Evolutionary conservation across 2,329 filamentous ascomycete species (phyloP).

Genomic region (Epichloe brachyelytri): DNA sequence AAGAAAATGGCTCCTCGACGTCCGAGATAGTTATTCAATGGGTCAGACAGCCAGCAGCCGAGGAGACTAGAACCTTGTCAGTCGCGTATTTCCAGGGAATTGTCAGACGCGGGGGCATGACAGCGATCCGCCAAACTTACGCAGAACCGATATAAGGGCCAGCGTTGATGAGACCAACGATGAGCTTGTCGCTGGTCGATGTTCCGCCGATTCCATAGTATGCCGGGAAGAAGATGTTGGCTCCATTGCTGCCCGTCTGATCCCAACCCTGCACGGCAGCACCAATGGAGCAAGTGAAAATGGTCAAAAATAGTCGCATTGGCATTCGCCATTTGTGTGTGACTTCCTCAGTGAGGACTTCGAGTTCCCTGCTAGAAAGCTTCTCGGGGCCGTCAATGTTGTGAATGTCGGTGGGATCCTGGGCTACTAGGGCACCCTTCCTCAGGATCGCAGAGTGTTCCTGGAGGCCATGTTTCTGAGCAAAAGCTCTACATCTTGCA

Average conservation of each 20-base stretch:
- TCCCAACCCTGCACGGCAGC: slow-evolving; percentile 58
- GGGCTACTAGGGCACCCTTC: slow-evolving; percentile 42
- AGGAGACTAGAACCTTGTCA: slow-evolving; percentile 19
- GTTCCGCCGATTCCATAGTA: slow-evolving; percentile 24
- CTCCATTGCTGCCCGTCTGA: slow-evolving; percentile 48
- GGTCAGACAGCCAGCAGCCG: slow-evolving; percentile 54
- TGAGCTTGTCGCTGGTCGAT: slow-evolving; percentile 22
- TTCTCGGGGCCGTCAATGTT: slow-evolving; percentile 39
- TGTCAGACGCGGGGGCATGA: background rate
- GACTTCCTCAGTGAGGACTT: slow-evolving; percentile 44
- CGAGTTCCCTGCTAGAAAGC: slow-evolving; percentile 43
- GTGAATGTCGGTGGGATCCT: slow-evolving; percentile 43
- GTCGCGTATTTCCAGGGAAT: background rate
- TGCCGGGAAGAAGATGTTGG: slow-evolving; percentile 46
- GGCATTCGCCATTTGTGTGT: slow-evolving; percentile 56
- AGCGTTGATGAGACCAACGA: slow-evolving; percentile 56
- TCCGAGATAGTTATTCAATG: slow-evolving; percentile 35
- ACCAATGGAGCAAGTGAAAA: slow-evolving; percentile 53
- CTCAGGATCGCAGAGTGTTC: slow-evolving; percentile 45
- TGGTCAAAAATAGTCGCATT: slow-evolving; percentile 49
- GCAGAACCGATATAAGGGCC: slow-evolving; percentile 35
- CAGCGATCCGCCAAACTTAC: slow-evolving; percentile 11
- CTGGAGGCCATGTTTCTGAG: slow-evolving; percentile 41
- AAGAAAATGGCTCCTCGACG: slow-evolving; percentile 49
- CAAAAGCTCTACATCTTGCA: slow-evolving; percentile 45